phyloP scores from a whole-genome alignment of 129 eudicot species.

The Saposhnikovia divaricata region DNA sequence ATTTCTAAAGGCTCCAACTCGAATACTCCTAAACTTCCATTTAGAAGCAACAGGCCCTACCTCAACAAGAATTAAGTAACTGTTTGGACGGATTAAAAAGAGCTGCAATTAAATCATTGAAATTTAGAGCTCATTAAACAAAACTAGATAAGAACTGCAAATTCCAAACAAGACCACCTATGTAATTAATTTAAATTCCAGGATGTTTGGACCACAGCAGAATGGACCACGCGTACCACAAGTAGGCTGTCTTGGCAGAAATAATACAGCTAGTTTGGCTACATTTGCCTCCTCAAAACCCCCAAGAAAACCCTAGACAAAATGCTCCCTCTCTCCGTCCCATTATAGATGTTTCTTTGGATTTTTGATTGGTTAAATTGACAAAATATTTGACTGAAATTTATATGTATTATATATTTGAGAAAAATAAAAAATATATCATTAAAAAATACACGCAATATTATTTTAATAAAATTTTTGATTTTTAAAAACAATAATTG shows the following conservation, averaged over 20 bases:
- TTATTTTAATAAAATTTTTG: too few relatives aligned
- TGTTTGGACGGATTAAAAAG: background rate
- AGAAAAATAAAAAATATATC: too few relatives aligned
- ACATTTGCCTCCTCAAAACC: background rate
- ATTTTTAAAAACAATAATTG: too few relatives aligned
- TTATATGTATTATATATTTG: too few relatives aligned
- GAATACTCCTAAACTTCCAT: background rate
- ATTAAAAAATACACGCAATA: too few relatives aligned
- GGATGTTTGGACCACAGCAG: slow-evolving; percentile 13
- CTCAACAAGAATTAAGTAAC: background rate
- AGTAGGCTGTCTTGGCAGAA: background rate
- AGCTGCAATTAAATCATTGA: background rate
- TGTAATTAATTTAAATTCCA: background rate
- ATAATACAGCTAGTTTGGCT: background rate
- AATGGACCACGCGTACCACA: background rate
- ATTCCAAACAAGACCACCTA: background rate
- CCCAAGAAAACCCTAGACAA: background rate
- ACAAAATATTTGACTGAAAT: too few relatives aligned
- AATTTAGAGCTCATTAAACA: background rate
- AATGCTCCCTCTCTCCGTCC: too few relatives aligned
- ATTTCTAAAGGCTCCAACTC: too few relatives aligned
- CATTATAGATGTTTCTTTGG: too few relatives aligned
- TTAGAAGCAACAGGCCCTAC: background rate
- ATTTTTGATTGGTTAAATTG: too few relatives aligned
- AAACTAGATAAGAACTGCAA: background rate